Conservation (phyloP, 2,329 filamentous ascomycete species). For the Penicillium sp. region DNA sequence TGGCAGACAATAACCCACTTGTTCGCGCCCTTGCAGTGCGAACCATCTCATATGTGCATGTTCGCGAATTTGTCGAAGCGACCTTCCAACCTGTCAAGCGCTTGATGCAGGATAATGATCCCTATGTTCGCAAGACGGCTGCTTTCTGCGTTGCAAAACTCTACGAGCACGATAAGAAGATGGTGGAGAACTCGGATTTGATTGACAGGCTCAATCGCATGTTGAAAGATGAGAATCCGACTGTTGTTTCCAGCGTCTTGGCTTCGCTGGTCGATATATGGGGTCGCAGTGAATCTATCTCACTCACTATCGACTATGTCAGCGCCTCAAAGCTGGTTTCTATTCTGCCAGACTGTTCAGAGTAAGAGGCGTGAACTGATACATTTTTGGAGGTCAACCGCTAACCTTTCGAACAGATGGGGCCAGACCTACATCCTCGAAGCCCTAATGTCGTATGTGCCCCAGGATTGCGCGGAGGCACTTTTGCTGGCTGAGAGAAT, state of each 20-base stretch:
- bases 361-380: constrained; percentile 57
- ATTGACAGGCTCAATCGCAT: constrained; percentile 88
- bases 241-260: constrained; percentile 89
- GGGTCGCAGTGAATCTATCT: constrained; percentile 96
- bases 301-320: constrained; percentile 93
- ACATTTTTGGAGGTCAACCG: neutral
- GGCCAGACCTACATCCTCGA: constrained; percentile 98
- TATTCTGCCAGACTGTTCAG: constrained; percentile 92
- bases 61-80: constrained; percentile 89
- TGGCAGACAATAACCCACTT: constrained; percentile 87
- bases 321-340: constrained; percentile 98
- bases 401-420: constrained; percentile 61
- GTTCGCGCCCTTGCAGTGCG: constrained; percentile 87
- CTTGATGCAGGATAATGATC: constrained; percentile 79
- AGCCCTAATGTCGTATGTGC: constrained; percentile 95
- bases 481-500: constrained; percentile 88
- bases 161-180: constrained; percentile 88
- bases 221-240: constrained; percentile 92
- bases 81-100: constrained; percentile 80
- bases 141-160: constrained; percentile 95
- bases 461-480: constrained; percentile 84
- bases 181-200: constrained; percentile 86
- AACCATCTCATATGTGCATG: constrained; percentile 96
- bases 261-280: constrained; percentile 95
- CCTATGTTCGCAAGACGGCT: constrained; percentile 95